phyloP scores from a whole-genome alignment of 2,329 filamentous ascomycete genomes.

The Paradendryphiella salina region DNA sequence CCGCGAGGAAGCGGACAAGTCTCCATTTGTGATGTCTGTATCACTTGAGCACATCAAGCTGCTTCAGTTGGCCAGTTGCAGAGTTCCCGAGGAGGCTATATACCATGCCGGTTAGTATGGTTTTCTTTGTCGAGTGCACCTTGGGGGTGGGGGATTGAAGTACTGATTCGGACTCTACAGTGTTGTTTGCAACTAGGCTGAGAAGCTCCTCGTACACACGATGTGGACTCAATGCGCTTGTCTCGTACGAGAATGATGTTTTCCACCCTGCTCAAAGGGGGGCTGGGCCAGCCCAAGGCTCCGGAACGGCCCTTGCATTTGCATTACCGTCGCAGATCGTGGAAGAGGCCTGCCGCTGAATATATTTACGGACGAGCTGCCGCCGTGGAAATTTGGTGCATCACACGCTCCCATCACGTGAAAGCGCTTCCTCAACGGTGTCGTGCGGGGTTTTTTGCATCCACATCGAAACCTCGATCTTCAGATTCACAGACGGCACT shows the following conservation, averaged over 20 bases:
- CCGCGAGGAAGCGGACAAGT: constrained; percentile 33
- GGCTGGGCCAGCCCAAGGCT: constrained; percentile 15
- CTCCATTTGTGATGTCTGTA: constrained; percentile 35
- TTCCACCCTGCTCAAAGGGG: constrained; percentile 13
- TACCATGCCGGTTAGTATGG: constrained; percentile 23
- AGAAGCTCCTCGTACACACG: constrained; percentile 2
- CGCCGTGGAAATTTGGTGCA: constrained; percentile 22
- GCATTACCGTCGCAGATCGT: constrained; percentile 25
- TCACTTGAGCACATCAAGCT: constrained; percentile 26
- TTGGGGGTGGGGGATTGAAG: constrained; percentile 10
- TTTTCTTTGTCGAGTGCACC: constrained; percentile 21
- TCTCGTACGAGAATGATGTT: constrained; percentile 25
- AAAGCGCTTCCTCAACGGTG: constrained; percentile 17
- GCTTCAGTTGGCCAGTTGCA: constrained; percentile 28
- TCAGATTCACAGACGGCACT: constrained; percentile 21
- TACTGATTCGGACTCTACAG: constrained; percentile 13
- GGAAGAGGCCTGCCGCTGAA: constrained; percentile 1
- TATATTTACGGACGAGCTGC: constrained; percentile 4
- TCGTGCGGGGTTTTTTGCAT: constrained; percentile 17
- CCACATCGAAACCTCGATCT: constrained; percentile 18
- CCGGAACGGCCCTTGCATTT: constrained; percentile 32
- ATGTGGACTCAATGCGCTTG: constrained; percentile 16
- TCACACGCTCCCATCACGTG: constrained; percentile 18
- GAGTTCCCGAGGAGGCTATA: constrained; percentile 14
- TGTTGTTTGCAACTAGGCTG: constrained; percentile 1